A percentile compares a stretch with the other conserved stretches of the same genome.
Conservation (phyloP, 169 alveolate species). For the Fabrea salina region DNA sequence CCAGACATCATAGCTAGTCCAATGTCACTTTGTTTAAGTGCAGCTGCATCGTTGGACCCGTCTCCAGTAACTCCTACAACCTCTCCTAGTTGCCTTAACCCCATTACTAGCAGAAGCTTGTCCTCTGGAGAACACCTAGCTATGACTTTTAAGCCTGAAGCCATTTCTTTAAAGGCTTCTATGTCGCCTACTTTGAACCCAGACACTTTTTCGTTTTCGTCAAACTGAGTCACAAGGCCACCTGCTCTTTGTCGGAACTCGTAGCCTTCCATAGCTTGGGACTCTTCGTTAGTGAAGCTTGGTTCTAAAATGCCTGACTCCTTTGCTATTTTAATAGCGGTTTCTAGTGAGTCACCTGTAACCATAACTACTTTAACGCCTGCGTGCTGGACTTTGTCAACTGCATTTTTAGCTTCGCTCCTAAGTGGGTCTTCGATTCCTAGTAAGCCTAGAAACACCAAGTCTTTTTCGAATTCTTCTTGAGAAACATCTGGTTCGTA, state of each 20-base stretch:
- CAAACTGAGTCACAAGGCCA: constrained; percentile 35
- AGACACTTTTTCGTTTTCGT: constrained; percentile 33
- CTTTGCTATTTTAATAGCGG: constrained; percentile 84
- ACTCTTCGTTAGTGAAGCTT: constrained; percentile 13
- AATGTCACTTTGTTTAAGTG: constrained; percentile 79
- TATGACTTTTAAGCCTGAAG: constrained; percentile 46
- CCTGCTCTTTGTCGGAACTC: constrained; percentile 68
- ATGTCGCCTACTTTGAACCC: constrained; percentile 51
- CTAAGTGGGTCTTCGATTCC: constrained; percentile 96
- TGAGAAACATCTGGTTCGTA: no score
- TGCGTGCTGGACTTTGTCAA: constrained; percentile 91
- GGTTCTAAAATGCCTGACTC: constrained; percentile 72
- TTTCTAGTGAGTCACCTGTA: constrained; percentile 86
- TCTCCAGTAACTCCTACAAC: constrained; percentile 92
- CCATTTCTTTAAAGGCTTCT: constrained; percentile 50
- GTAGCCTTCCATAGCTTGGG: constrained; percentile 62
- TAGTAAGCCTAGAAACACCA: constrained; percentile 60
- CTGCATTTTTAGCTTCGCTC: constrained; percentile 95
- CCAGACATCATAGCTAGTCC: constrained; percentile 76
- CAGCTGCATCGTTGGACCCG: constrained; percentile 92
- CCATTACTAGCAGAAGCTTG: constrained; percentile 70
- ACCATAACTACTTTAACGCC: constrained; percentile 92
- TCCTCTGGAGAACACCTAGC: constrained; percentile 73
- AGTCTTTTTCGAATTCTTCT: constrained; percentile 35
- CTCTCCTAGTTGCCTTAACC: constrained; percentile 83